Evolutionary conservation across 164 flowering plant species (phyloP).

Genomic region (Stephania yunnanensis): DNA sequence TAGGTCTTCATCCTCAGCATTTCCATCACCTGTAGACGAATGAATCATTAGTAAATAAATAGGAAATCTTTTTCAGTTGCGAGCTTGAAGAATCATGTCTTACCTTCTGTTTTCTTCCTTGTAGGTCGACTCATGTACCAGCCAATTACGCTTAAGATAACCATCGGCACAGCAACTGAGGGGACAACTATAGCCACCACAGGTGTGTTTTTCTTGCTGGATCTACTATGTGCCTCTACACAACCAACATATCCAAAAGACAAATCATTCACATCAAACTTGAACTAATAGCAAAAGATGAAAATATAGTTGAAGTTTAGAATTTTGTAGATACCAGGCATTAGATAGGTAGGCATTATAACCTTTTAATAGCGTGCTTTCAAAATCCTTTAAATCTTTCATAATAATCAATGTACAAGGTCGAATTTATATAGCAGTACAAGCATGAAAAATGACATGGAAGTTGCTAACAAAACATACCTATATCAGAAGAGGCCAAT

Average conservation of each 20-base stretch:
- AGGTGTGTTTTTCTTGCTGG: neutral
- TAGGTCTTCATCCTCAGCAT: neutral
- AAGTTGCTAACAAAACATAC: neutral
- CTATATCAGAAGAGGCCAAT: constrained; percentile 14
- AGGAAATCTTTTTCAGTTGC: no score
- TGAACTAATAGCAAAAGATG: no score
- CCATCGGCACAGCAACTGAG: neutral
- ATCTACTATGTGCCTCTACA: neutral
- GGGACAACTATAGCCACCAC: neutral
- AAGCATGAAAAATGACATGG: no score
- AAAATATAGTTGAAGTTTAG: no score
- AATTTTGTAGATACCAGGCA: no score
- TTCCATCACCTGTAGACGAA: neutral
- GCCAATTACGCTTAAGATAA: neutral
- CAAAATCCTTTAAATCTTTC: no score
- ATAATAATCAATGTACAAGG: no score
- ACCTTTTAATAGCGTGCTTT: no score
- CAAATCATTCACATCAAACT: neutral
- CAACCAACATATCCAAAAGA: neutral
- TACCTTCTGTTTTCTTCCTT: neutral
- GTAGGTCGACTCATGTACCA: neutral
- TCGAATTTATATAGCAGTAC: no score
- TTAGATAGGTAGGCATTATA: no score
- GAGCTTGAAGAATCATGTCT: neutral
- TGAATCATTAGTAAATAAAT: neutral